Conservation (phyloP, 2,329 filamentous ascomycete genomes). For the Elsinoe australis region DNA sequence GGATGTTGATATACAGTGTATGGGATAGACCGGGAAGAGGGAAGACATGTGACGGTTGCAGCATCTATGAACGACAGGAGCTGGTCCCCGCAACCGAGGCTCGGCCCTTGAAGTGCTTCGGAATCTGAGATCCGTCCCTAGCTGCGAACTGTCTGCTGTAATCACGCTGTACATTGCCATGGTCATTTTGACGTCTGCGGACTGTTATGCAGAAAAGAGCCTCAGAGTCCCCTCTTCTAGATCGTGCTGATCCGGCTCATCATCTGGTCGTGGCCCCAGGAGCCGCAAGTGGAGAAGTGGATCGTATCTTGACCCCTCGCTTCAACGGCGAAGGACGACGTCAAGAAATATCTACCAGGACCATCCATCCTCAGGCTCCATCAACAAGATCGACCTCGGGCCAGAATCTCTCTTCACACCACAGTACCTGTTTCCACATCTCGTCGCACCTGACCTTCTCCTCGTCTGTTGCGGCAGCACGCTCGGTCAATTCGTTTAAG, state of each 20-base stretch:
- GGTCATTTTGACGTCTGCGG: neutral
- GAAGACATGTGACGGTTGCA: neutral
- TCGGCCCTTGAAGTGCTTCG: constrained; percentile 2
- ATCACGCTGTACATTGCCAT: too few species aligned
- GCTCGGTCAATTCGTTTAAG: constrained; percentile 41
- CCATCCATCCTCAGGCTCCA: neutral
- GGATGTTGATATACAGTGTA: neutral
- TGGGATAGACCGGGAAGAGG: neutral
- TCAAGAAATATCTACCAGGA: neutral
- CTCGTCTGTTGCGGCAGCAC: constrained; percentile 36
- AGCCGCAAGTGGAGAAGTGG: constrained; percentile 11
- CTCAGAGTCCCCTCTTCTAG: too few species aligned
- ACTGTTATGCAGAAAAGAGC: neutral
- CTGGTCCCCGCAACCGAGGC: constrained; percentile 4
- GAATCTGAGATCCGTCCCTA: too few species aligned
- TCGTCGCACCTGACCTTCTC: constrained; percentile 42
- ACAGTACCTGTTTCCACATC: constrained; percentile 42
- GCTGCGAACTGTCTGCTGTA: neutral
- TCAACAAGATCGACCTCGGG: constrained; percentile 31
- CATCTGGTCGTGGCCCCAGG: too few species aligned
- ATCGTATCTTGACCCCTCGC: neutral
- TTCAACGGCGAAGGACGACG: neutral
- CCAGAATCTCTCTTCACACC: constrained; percentile 44
- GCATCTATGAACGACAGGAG: constrained; percentile 5
- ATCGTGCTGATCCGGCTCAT: constrained; percentile 2